Evolutionary conservation across 345 rosid species (phyloP), one percentile per base, ranked within the genome.

Genomic region (Clausena lansium): DNA sequence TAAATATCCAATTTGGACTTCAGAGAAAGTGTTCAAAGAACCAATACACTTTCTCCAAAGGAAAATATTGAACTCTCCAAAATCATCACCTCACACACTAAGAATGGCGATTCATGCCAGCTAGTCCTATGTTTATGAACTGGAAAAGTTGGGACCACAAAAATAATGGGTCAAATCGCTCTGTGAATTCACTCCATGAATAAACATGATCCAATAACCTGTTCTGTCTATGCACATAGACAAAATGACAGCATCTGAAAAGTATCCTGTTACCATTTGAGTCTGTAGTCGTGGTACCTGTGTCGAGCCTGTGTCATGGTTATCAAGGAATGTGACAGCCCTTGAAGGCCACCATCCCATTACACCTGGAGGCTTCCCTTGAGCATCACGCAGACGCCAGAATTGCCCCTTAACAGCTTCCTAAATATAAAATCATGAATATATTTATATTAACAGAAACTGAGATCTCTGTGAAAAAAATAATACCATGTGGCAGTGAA

Each of bases 291-390:
- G 8, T 19, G 50, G 65, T 78, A 90, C 97, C 95, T 93, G 97
- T 36, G 98, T 92, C 80, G 98, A 95, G 78, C 98, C 98, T 69
- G 98, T 95, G 77, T 93, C 97, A 72, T 95, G 98, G 82, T 93
- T 95, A 78, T 95, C 98, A 28, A 95, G 85, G 81, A 93, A 92
- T 7, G 98, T 92, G 67, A 91, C 94, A 39, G 97, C 86, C 87
- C 98, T 92, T 27, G 95, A 95, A 73, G 98, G 93, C 98, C 98
- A 95, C 98, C 91, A 91, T 78, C 97, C 98, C 88, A 95, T 83
- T 76, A 93, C 91, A 67, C 98, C 97, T 0, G 98, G 94, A 60
- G 97, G 98, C 87, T 95, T 95, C 76, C 97, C 98, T 80, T 89
- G 89, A 1, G 91, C 68, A 76, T 95, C 98, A 78, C 91, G 80